Percentiles rank a stretch among this genome's conserved stretches.
Conservation (phyloP, 306 rosid species). For the Gastrolobium bilobum region DNA sequence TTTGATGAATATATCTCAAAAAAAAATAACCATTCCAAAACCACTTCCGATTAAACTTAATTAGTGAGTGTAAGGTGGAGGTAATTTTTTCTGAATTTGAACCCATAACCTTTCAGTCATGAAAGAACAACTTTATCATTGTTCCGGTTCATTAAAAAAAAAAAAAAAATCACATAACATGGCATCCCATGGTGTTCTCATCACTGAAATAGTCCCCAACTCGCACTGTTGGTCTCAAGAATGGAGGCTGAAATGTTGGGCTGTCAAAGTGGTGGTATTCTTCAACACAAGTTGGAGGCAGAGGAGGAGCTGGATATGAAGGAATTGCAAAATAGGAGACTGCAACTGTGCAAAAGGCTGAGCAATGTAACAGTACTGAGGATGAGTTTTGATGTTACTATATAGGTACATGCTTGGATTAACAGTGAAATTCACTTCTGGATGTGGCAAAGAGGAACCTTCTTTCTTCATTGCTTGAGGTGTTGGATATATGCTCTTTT, state of each 20-base stretch:
- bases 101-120: no score
- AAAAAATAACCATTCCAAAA: no score
- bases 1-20: constrained; percentile 74
- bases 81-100: no score
- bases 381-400: constrained; percentile 21
- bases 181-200: constrained; percentile 57
- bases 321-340: constrained; percentile 45
- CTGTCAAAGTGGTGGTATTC: constrained; percentile 28
- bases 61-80: no score
- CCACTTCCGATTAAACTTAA: no score
- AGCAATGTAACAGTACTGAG: constrained; percentile 44
- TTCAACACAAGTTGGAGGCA: constrained; percentile 35
- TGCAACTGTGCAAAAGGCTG: constrained; percentile 50
- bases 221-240: constrained; percentile 39
- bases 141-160: no score
- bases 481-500: no score
- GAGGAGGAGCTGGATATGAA: constrained; percentile 38
- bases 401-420: constrained; percentile 30
- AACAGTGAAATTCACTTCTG: constrained; percentile 32
- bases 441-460: not conserved
- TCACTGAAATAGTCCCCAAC: constrained; percentile 59
- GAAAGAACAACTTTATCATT: no score
- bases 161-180: constrained; percentile 60
- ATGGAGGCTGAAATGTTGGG: constrained; percentile 36
- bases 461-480: constrained; percentile 19